Percentiles rank a stretch among this genome's conserved stretches.
phyloP scores from a whole-genome alignment of 768 basidiomycete genomes.

The Obba rivulosa region DNA sequence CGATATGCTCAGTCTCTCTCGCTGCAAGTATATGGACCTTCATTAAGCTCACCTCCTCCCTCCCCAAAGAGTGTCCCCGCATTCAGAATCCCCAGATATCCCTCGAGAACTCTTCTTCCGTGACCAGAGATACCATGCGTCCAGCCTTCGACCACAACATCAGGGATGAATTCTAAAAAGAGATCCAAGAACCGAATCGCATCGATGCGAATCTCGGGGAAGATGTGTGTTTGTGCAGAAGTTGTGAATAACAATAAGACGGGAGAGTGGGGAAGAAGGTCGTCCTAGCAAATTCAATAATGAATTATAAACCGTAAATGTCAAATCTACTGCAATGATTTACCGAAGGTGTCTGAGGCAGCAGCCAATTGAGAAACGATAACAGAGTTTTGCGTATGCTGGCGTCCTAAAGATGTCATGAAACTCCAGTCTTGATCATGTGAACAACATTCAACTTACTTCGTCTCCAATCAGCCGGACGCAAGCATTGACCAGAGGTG shows the following conservation, averaged over 20 bases:
- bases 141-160: conserved; percentile 66
- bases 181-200: conserved; percentile 77
- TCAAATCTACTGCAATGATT: conserved; percentile 7
- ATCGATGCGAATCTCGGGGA: conserved; percentile 91
- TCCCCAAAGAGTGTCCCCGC: conserved; percentile 60
- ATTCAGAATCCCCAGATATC: conserved; percentile 75
- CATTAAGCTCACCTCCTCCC: conserved; percentile 38
- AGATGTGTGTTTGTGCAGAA: conserved; percentile 91
- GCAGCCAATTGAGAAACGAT: conserved; percentile 66
- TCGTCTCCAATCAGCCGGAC: conserved; percentile 80
- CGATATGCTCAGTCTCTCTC: background rate
- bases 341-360: conserved; percentile 59
- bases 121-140: conserved; percentile 43
- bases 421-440: background rate
- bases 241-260: conserved; percentile 78
- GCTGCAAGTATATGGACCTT: background rate
- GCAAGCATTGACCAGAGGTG: conserved; percentile 51
- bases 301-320: background rate
- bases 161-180: conserved; percentile 66
- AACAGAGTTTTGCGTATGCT: conserved; percentile 70
- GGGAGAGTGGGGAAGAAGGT: conserved; percentile 69
- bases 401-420: conserved; percentile 52
- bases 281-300: conserved; percentile 39
- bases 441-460: conserved; percentile 37
- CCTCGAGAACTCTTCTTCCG: conserved; percentile 65